Evolutionary conservation across 1,284 basidiomycete genomes (phyloP).

Genomic region (Ceratobasidium sp.): DNA sequence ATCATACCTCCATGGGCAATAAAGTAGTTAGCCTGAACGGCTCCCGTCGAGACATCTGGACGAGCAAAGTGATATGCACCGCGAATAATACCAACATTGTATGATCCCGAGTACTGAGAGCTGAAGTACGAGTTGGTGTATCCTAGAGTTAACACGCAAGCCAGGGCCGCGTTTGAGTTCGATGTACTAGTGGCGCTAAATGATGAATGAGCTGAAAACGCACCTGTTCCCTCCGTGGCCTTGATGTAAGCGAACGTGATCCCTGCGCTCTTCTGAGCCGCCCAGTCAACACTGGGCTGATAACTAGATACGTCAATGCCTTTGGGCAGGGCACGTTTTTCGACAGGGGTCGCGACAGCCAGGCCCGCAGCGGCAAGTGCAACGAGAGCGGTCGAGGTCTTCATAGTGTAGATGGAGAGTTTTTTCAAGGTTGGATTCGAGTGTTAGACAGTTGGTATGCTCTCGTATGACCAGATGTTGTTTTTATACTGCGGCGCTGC

Average conservation of each 20-base stretch:
- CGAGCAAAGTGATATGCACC: constrained; percentile 72
- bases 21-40: constrained; percentile 69
- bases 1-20: constrained; percentile 65
- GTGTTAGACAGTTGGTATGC: background rate
- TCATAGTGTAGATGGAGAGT: background rate
- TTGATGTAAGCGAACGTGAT: constrained; percentile 73
- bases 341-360: constrained; percentile 45
- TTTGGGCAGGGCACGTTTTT: constrained; percentile 53
- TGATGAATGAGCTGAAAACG: constrained; percentile 43
- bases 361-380: constrained; percentile 10
- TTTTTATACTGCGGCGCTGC: background rate
- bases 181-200: background rate
- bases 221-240: constrained; percentile 73
- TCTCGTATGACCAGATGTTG: background rate
- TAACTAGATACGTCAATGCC: constrained; percentile 63
- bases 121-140: constrained; percentile 59
- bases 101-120: constrained; percentile 65
- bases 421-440: too few relatives aligned
- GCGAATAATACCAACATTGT: constrained; percentile 65
- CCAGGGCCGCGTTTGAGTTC: constrained; percentile 16
- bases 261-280: constrained; percentile 65
- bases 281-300: constrained; percentile 67
- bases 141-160: constrained; percentile 45
- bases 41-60: constrained; percentile 63
- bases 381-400: constrained; percentile 1